These are phyloP conservation scores for Populus hybrid DNA, from an alignment of 441 rosid genomes.

Conservation along the genomic window DNA sequence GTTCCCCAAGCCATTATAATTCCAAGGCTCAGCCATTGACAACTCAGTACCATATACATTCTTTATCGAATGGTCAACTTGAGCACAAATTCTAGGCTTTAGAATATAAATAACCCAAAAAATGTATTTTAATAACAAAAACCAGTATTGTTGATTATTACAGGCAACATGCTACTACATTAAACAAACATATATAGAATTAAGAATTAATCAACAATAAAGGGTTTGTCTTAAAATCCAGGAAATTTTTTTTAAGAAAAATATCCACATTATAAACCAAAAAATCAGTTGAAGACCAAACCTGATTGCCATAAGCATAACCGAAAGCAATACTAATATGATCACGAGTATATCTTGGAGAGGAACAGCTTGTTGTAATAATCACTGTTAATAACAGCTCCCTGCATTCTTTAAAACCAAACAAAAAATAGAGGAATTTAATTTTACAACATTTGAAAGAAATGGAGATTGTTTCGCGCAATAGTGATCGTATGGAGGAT, in stretches of 20 bases:
- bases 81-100: not conserved
- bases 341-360: constrained; percentile 56
- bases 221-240: not conserved
- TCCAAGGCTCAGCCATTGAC: not conserved
- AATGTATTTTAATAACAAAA: not conserved
- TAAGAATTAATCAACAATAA: not conserved
- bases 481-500: not conserved
- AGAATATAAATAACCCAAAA: not conserved
- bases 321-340: constrained; percentile 70
- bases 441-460: not conserved
- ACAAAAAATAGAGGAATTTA: not conserved
- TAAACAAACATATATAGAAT: not conserved
- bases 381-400: constrained; percentile 61
- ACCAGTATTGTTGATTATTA: not conserved
- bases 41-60: not conserved
- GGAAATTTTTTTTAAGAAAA: no score
- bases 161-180: not conserved
- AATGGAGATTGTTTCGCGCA: not conserved
- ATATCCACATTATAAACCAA: not conserved
- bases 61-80: not conserved
- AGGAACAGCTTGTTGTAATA: constrained; percentile 65
- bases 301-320: constrained; percentile 88
- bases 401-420: constrained; percentile 33
- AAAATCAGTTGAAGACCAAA: constrained; percentile 14
- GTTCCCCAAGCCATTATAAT: not conserved